These are phyloP conservation scores for Trypanosomatidae sp. DNA, from an alignment of 208 protist species.

Conservation along the genomic window DNA sequence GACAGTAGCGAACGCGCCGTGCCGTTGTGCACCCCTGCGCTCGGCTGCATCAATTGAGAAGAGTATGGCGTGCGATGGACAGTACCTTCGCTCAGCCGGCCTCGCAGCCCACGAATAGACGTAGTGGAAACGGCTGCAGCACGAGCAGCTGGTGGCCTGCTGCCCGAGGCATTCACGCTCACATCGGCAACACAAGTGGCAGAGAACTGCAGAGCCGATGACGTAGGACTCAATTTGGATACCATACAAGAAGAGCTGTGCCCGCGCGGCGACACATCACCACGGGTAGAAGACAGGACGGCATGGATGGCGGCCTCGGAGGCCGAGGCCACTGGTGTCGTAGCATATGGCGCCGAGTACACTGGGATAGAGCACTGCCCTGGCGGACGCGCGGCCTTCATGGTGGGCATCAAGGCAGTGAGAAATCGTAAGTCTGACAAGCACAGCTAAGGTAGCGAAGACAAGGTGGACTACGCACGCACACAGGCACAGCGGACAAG, in stretches of 20 bases:
- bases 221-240: not conserved
- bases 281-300: not conserved
- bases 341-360: not conserved
- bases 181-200: not conserved
- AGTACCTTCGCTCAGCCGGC: constrained; percentile 41
- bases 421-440: not conserved
- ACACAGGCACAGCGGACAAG: not conserved
- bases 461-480: not conserved
- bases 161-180: not conserved
- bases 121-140: not conserved
- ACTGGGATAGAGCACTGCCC: constrained; percentile 6
- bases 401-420: not conserved
- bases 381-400: constrained; percentile 4
- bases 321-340: not conserved
- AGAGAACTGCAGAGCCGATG: not conserved
- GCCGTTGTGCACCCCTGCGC: not conserved
- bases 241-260: not conserved
- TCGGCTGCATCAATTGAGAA: not conserved
- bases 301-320: not conserved
- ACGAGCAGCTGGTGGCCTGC: not conserved
- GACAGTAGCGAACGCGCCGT: not conserved
- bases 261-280: not conserved
- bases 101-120: constrained; percentile 21
- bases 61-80: constrained; percentile 22
- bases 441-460: not conserved